Evolutionary conservation across 176 grass and related monocot genomes (phyloP).

Genomic region (Zea mays): Zm-B73-REFERENCE-NAM-5.0 NC_050098.1:202595501-202596000

Average conservation of each 20-base stretch:
- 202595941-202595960: no score
- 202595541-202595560: neutral
- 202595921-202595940: no score
- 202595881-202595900: no score
- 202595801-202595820: neutral
- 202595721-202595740: neutral
- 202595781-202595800: neutral
- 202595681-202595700: neutral
- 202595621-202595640: slow-evolving; percentile 22
- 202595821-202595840: neutral
- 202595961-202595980: no score
- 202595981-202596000: no score
- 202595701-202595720: neutral
- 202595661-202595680: neutral
- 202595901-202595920: no score
- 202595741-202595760: neutral
- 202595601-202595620: slow-evolving; percentile 23
- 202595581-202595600: slow-evolving; percentile 29
- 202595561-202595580: slow-evolving; percentile 19
- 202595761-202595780: neutral
- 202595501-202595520: slow-evolving; percentile 14
- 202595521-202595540: slow-evolving; percentile 3
- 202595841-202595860: neutral
- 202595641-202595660: slow-evolving; percentile 39
- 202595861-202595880: neutral